Evolutionary conservation across 2,329 filamentous ascomycete species (phyloP), one percentile per base, ranked within the genome.

Genomic region (Magnaporthiopsis poae): DNA sequence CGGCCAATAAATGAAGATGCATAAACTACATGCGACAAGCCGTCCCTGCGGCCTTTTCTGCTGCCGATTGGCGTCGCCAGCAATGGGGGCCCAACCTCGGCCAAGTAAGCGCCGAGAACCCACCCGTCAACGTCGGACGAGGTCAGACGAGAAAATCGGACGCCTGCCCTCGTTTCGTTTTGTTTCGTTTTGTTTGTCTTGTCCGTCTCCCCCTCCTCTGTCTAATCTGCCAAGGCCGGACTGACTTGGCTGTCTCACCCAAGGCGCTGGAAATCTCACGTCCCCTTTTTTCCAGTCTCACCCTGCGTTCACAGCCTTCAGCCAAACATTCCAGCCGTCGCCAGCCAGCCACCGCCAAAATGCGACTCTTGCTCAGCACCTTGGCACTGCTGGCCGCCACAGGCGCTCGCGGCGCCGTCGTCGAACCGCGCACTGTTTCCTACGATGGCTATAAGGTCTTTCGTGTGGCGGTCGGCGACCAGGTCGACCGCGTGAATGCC

Each of bases 381-480:
- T 46, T 46, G 39, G 13, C 39, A 13, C 39, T 56, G 46, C 46
- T 56, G 46, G 46, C 21, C 46, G n/a, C 46, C 7, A n/a, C 46
- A 21, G 46, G 46, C 46, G 46, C 46, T 5, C 13, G 52, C 29
- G 15, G 11, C 21, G 63, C 63, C 9, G 60, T 25, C 5, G 60
- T 66, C 8, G 60, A 66, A 29, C 39, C 65, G 12, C 65, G 66
- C 33, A 67, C 67, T 46, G 72, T 78, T 5, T 76, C 76, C 0
- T 82, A 82, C 67, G 73, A 78, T 65, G 79, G 80, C 4, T 79
- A 78, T 73, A 79, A 80, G 68, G 79, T 80, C n/a, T 76, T 78
- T 65, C 78, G 79, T 27, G 71, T 81, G n/a, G 72, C 76, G 9
- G 75, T 78, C 52, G 73, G 74, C 25, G 68, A 75, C 61, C n/a